Evolutionary conservation across 2,329 filamentous ascomycete genomes (phyloP), one percentile per base, ranked within the genome.

Genomic region (Aspergillus eucalypticola): DNA sequence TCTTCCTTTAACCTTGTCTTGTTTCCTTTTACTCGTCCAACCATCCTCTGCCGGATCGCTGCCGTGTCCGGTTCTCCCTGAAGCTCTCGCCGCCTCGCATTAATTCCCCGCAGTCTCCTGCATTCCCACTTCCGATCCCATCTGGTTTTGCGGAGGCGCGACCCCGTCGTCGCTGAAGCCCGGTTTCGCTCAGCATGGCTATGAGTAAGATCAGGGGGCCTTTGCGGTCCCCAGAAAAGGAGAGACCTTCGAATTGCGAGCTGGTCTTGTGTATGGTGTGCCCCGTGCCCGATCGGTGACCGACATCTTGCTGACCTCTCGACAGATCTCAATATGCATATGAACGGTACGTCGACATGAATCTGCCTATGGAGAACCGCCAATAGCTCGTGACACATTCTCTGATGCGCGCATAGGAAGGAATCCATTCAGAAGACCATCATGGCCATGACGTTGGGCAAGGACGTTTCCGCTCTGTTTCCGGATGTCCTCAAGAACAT

Each of bases 371-470:
- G 17, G 3, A 29, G 5, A 35, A n/a, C 23, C 11, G 25, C 1
- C n/a, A 13, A 10, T 19, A n/a, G 17, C 17, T 21, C 32, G 49
- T 27, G 10, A 25, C 19, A 54, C 54, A 42, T 35, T 61, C 35
- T 62, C 71, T 76, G 70, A 77, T 77, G 60, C 46, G 61, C 27
- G 42, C 58, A 49, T 63, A 86, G 92, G 73, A 99, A 99, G 79
- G 95, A 99, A 82, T 91, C 95, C 23, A 99, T 99, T 70, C 95
- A 99, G 76, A 98, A 96, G 84, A 99, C 95, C 66, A 99, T 99
- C 81, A 98, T 98, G 93, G 93, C 95, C 75, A 99, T 99, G 95
- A 99, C 95, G 1, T 78, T 99, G 69, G 95, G 95, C 77, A 99
- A 99, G 79, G 95, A 99, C 80, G 95, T 99, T 61, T 99, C 95